Base-by-base conservation (phyloP, 2,329 filamentous ascomycete genomes). In the Beauveria sp. region DNA sequence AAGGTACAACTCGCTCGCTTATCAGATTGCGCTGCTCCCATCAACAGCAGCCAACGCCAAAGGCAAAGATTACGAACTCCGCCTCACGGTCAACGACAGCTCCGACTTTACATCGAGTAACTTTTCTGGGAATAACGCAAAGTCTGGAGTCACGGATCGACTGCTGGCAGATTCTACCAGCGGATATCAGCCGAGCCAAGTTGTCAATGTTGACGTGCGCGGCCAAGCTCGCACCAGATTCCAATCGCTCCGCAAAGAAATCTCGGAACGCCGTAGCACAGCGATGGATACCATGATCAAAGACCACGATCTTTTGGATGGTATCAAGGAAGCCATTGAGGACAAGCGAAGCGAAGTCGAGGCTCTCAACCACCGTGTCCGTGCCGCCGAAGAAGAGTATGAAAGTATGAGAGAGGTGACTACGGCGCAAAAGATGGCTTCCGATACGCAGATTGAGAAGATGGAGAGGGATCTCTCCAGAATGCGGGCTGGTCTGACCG, bases 391-490 rank as follows among this genome's bases (percentile, higher is more conserved):
- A 72, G 91, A 96, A 70, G 93, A 97, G 72, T 96, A 96, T 71
- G 92, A 97, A 70, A 92, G 91, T 75, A 93, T 91, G 22, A 93
- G 93, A 71, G 95, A 97, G 79, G 77, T 83, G 63, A 93, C 90
- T 8, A 90, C 84, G 51, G 90, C 92, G 20, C 91, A 96, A 72
- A 96, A 96, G 77, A 85, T 93, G 72, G 88, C 87, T 8, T 91
- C 88, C 2, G 95, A 98, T 72, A 86, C 93, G 9, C 93, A 98
- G 73, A 96, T 99, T 69, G 95, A 99, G 75, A 95, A 95, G 79
- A 96, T 97, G 88, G 95, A 99, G 77, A 97, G 96, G 75, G 93
- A 99, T 73, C 79, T 99, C n/a, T 89, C 90, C 52, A 91, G 92
- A 72, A 96, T 98, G 91, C 84, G 93, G 47, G 85, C 88, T 2